phyloP scores from a whole-genome alignment of 106 monocot species.

The Allium sativum region DNA sequence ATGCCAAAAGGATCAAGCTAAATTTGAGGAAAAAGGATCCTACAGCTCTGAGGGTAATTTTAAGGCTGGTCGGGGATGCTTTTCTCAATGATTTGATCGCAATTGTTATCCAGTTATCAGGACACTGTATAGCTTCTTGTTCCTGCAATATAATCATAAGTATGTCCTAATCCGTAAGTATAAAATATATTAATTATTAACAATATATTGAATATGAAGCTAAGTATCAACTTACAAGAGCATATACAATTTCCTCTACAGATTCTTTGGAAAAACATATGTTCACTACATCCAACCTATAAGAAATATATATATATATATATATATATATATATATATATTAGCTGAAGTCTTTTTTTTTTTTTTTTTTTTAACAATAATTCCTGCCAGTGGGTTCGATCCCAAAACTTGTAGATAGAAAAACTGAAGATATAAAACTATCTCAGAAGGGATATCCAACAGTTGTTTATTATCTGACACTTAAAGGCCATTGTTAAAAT shows the following conservation, averaged over 20 bases:
- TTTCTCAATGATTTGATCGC: slow-evolving; percentile 74
- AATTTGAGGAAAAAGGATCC: background rate
- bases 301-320: background rate
- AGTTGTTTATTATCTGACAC: too few relatives aligned
- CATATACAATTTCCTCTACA: slow-evolving; percentile 76
- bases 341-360: too few relatives aligned
- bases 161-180: background rate
- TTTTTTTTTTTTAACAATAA: too few relatives aligned
- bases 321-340: too few relatives aligned
- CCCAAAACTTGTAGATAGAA: too few relatives aligned
- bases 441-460: too few relatives aligned
- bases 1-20: too few relatives aligned
- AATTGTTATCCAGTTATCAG: slow-evolving; percentile 51
- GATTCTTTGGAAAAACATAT: slow-evolving; percentile 79
- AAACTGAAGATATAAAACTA: too few relatives aligned
- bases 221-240: slow-evolving; percentile 64
- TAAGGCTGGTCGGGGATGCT: slow-evolving; percentile 87
- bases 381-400: too few relatives aligned
- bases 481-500: too few relatives aligned
- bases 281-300: slow-evolving; percentile 74
- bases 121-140: slow-evolving; percentile 31
- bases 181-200: background rate
- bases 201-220: background rate
- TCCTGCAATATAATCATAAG: slow-evolving; percentile 35
- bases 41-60: slow-evolving; percentile 87